These are phyloP conservation scores for Schizophyllum commune DNA, from an alignment of 1,284 basidiomycete species.

Conservation along the genomic window DNA sequence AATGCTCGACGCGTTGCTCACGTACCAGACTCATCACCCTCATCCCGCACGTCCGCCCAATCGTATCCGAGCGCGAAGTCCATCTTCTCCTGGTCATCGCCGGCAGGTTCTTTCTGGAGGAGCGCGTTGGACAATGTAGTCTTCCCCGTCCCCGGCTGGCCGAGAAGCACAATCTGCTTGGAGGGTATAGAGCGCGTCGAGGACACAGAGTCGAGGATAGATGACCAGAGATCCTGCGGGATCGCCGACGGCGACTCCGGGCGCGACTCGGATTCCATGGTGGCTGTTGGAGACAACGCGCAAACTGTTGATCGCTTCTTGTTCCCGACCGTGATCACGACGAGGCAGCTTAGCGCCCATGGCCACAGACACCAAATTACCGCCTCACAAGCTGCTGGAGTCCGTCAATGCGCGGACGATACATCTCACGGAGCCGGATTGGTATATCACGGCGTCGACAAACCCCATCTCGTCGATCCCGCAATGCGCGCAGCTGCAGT, in stretches of 20 bases:
- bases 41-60: constrained; percentile 79
- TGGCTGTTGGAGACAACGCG: constrained; percentile 2
- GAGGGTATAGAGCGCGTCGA: constrained; percentile 77
- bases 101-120: constrained; percentile 47
- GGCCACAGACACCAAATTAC: constrained; percentile 22
- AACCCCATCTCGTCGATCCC: constrained; percentile 72
- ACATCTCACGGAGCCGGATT: constrained; percentile 40
- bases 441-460: constrained; percentile 58
- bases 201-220: constrained; percentile 84
- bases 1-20: constrained; percentile 7
- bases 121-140: constrained; percentile 63
- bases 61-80: constrained; percentile 86
- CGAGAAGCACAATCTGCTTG: constrained; percentile 79
- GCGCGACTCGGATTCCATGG: constrained; percentile 31
- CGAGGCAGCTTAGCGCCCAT: not conserved
- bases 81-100: constrained; percentile 51
- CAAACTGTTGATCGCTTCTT: not conserved
- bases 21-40: constrained; percentile 71
- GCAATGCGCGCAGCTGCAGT: constrained; percentile 64
- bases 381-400: constrained; percentile 56
- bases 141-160: constrained; percentile 72
- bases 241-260: constrained; percentile 60
- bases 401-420: constrained; percentile 61
- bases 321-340: not conserved
- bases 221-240: constrained; percentile 82